Conservation (phyloP, 2,329 filamentous ascomycete genomes). For the Penicillium sp. region DNA sequence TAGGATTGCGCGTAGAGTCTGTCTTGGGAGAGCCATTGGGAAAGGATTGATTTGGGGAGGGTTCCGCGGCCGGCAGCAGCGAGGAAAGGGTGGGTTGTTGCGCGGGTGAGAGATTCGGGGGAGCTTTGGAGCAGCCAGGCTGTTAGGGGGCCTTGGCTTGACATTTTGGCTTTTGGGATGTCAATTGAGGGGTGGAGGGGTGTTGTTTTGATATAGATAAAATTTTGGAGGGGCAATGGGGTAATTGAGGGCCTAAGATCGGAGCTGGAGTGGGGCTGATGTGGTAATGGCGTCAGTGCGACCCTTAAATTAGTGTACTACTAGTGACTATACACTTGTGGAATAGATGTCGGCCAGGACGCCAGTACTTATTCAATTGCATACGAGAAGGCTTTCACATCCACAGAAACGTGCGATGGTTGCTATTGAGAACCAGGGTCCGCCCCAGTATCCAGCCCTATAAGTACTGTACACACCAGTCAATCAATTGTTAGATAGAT, state of each 20-base stretch:
- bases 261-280: slow-evolving; percentile 11
- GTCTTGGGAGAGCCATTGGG: slow-evolving; percentile 71
- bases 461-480: no score
- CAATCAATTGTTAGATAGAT: no score
- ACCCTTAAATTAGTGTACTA: background rate
- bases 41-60: slow-evolving; percentile 56
- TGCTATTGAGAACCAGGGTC: no score
- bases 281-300: slow-evolving; percentile 20
- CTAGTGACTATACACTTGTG: no score
- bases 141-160: slow-evolving; percentile 50
- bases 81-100: slow-evolving; percentile 69
- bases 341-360: no score
- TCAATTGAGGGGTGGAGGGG: background rate
- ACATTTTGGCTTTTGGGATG: slow-evolving; percentile 23
- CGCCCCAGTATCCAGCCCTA: no score
- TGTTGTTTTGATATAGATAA: background rate
- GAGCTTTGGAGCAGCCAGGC: slow-evolving; percentile 56
- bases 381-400: no score
- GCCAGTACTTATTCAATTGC: no score
- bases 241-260: background rate
- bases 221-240: slow-evolving; percentile 1
- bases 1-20: slow-evolving; percentile 70
- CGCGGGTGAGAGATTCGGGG: slow-evolving; percentile 49
- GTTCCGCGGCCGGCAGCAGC: slow-evolving; percentile 63
- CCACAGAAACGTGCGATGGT: no score